phyloP scores from a whole-genome alignment of 768 basidiomycete genomes.

The Flagelloscypha sp. region DNA sequence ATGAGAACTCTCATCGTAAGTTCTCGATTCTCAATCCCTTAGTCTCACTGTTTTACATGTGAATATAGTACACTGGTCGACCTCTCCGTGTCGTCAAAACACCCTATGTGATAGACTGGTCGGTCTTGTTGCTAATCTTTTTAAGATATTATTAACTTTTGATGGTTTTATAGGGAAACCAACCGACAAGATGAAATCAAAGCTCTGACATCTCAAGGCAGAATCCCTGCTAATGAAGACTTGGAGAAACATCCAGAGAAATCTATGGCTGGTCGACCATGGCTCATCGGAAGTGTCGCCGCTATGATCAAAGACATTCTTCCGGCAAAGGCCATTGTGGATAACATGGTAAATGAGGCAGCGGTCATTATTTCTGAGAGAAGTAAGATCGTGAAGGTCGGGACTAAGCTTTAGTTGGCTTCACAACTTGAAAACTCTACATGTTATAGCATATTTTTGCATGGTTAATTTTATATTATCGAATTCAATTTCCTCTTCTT shows the following conservation, averaged over 20 bases:
- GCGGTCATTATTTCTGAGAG: slow-evolving; percentile 27
- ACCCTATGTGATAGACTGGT: slow-evolving; percentile 82
- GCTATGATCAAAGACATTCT: slow-evolving; percentile 64
- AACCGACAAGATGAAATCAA: slow-evolving; percentile 78
- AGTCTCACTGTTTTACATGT: too few species aligned
- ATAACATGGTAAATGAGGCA: slow-evolving; percentile 66
- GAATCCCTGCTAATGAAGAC: slow-evolving; percentile 67
- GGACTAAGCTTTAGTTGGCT: slow-evolving; percentile 1
- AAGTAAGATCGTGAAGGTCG: slow-evolving; percentile 14
- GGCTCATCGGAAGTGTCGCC: slow-evolving; percentile 82
- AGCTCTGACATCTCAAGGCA: slow-evolving; percentile 74
- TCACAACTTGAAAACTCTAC: too few species aligned
- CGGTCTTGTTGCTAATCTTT: slow-evolving; percentile 15
- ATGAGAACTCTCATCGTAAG: slow-evolving; percentile 80
- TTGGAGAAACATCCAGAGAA: slow-evolving; percentile 77
- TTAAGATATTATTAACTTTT: slow-evolving; percentile 1
- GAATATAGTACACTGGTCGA: slow-evolving; percentile 84
- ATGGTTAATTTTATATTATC: too few species aligned
- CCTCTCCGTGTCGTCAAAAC: slow-evolving; percentile 82
- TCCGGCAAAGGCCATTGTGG: slow-evolving; percentile 78
- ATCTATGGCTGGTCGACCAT: slow-evolving; percentile 53
- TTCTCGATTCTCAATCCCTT: too few species aligned
- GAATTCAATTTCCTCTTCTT: too few species aligned
- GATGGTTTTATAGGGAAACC: slow-evolving; percentile 44
- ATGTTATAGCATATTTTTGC: too few species aligned